Base-by-base conservation (phyloP, 495 filamentous ascomycete genomes). In the Halenospora varia region DNA sequence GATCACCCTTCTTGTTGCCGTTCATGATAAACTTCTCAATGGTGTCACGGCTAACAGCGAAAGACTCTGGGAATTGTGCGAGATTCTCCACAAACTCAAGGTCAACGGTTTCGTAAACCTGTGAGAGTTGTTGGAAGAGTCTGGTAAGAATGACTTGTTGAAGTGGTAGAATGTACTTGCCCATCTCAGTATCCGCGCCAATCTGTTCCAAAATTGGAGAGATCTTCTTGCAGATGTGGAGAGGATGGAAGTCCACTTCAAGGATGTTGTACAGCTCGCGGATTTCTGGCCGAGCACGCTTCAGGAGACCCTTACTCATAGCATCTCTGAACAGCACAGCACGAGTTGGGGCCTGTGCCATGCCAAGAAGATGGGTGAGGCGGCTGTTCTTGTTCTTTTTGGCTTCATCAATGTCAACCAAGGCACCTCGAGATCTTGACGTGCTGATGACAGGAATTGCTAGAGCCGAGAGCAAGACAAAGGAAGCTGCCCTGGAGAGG, bases 21-120 rank as follows among this genome's bases (percentile, higher is more conserved):
- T 98, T 98, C 94, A 98, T 98, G 80, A 98, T 97, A 81, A 98
- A 98, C 77, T 98, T 98, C 77, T 98, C 94, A 57, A 98, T 96
- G 60, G 89, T 96, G 62, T 84, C 86, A 40, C 88, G 87, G 60
- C 81, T 88, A 62, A 97, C 91, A 75, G 96, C 88, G 84, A 95
- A 97, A 22, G 94, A 93, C 64, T 96, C 92, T 25, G 94, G 94
- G 79, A 98, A 98, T 70, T 94, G 83, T 55, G 94, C 94, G 25
- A 97, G 87, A 65, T 90, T 85, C 66, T 96, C 87, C 26, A 98
- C 93, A 66, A 96, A 96, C 61, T 85, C 84, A 46, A 98, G 86
- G 73, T 96, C 89, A 49, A 98, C 93, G 51, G 93, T 96, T 73
- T 97, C 95, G 75, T 98, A 98, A 52, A 98, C 94, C 74, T 98